Evolutionary conservation across 2,329 filamentous ascomycete genomes (phyloP).

Genomic region (Fusarium torulosum): DNA sequence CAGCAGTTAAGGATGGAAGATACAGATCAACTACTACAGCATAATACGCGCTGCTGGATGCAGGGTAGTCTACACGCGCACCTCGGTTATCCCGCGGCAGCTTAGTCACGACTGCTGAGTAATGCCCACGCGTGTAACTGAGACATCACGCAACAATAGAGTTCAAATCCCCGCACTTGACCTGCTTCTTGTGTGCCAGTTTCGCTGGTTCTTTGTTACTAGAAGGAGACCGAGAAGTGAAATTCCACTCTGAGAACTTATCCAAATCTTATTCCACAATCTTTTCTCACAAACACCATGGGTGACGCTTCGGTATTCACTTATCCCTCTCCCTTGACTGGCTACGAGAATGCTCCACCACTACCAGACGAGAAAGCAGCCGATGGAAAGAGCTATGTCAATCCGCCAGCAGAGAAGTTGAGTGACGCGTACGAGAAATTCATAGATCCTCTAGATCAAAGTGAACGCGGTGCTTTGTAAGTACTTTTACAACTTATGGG

Average conservation of each 20-base stretch:
- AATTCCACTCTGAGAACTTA: background rate
- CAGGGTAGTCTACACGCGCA: too few relatives aligned
- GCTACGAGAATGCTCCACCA: slow-evolving; percentile 68
- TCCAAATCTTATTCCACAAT: background rate
- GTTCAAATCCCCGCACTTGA: background rate
- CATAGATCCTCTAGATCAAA: slow-evolving; percentile 74
- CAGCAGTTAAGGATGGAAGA: too few relatives aligned
- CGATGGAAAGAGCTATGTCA: slow-evolving; percentile 83
- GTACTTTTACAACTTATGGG: slow-evolving; percentile 46
- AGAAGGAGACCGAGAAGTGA: background rate
- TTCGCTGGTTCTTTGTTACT: background rate
- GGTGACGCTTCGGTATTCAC: slow-evolving; percentile 35
- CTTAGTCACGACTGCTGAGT: background rate
- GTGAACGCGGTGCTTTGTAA: slow-evolving; percentile 77
- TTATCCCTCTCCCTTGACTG: slow-evolving; percentile 65
- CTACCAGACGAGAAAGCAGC: slow-evolving; percentile 69
- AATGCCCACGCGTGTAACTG: background rate
- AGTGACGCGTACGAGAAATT: slow-evolving; percentile 81
- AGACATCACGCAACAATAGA: background rate
- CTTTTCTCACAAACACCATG: slow-evolving; percentile 19
- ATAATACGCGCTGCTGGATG: too few relatives aligned
- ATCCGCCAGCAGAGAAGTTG: slow-evolving; percentile 69
- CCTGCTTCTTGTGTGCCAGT: background rate
- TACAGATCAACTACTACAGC: too few relatives aligned
- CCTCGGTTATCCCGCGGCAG: background rate